Evolutionary conservation across 768 basidiomycete species (phyloP), one percentile per base, ranked within the genome.

Genomic region (Lactarius trivialis): DNA sequence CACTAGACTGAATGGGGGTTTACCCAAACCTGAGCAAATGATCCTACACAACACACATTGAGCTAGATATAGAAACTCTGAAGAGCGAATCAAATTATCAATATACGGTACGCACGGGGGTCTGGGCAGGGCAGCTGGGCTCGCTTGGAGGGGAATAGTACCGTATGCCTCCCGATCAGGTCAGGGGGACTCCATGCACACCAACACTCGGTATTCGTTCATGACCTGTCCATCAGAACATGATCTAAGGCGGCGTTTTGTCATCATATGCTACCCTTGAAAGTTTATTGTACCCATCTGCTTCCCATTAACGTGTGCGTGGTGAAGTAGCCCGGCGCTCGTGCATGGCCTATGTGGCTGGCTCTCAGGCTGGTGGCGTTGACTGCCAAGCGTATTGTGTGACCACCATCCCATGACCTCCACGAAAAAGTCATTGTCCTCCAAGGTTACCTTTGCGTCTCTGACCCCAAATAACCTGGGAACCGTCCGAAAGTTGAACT

Each of bases 401-500:
- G 70, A 68, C 69, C 66, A 67, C 64, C 65, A 54, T 56, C 69
- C 70, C 64, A 73, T 73, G 68, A 69, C 70, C 60, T 67, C 71
- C 52, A 62, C 74, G 50, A 64, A 60, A 60, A 73, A 74, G 49
- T 60, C 68, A 45, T 61, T 71, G 28, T 67, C 65, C 55, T 64
- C 76, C 61, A 84, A 85, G 67, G 76, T 89, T 62, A 82, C 88
- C 21, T 89, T 89, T 73, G 80, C 90, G 55, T 83, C 85, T 54
- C 75, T 92, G 70, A 89, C 86, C 12, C 77, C 79, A 60, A 93
- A 93, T 73, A 96, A 94, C 74, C 75, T 94, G 51, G 93, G 93
- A 56, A 75, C 75, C 21, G 75, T 88, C 57, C 80, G 86, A 62
- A 86, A 82, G 70, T 76, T 86, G 32, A 85, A 85, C 67, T 84